Evolutionary conservation across 768 basidiomycete genomes (phyloP).

Genomic region (Gloeopeniophorella convolvens): DNA sequence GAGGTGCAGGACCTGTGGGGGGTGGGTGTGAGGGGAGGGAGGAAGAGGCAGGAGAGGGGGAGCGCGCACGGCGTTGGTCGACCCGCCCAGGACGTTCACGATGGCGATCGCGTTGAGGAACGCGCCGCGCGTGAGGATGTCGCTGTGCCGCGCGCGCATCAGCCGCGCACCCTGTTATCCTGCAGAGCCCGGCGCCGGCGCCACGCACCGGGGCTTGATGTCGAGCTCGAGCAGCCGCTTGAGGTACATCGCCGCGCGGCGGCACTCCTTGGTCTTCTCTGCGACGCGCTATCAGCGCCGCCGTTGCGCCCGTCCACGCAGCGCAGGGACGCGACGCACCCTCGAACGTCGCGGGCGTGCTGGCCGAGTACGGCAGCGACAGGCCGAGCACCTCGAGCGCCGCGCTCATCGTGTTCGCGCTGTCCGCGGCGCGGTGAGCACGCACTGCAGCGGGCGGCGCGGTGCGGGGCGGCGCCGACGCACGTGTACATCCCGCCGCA

Average conservation of each 20-base stretch:
- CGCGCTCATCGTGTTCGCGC: slow-evolving; percentile 86
- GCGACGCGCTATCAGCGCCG: no score
- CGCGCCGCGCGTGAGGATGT: slow-evolving; percentile 60
- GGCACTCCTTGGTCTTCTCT: slow-evolving; percentile 82
- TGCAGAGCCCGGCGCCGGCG: neutral
- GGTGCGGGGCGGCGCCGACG: slow-evolving; percentile 22
- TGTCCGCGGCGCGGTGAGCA: slow-evolving; percentile 20
- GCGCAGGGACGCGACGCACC: slow-evolving; percentile 41
- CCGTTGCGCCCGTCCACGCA: no score
- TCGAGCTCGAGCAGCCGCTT: slow-evolving; percentile 69
- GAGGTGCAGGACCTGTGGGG: slow-evolving; percentile 64
- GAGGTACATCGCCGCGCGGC: slow-evolving; percentile 70
- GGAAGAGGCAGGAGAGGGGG: neutral
- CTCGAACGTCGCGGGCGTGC: slow-evolving; percentile 67
- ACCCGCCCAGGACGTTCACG: slow-evolving; percentile 76
- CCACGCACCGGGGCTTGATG: slow-evolving; percentile 63
- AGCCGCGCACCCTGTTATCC: no score
- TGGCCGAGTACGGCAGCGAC: slow-evolving; percentile 77
- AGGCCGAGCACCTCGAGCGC: slow-evolving; percentile 80
- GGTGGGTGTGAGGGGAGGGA: neutral
- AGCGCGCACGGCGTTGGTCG: slow-evolving; percentile 66
- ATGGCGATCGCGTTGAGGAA: slow-evolving; percentile 84
- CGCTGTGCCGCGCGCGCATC: slow-evolving; percentile 30
- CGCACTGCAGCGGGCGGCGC: neutral
- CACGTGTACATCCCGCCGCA: slow-evolving; percentile 88